Conservation (phyloP, 73 alveolate genomes). For the Urostyla sp. region DNA sequence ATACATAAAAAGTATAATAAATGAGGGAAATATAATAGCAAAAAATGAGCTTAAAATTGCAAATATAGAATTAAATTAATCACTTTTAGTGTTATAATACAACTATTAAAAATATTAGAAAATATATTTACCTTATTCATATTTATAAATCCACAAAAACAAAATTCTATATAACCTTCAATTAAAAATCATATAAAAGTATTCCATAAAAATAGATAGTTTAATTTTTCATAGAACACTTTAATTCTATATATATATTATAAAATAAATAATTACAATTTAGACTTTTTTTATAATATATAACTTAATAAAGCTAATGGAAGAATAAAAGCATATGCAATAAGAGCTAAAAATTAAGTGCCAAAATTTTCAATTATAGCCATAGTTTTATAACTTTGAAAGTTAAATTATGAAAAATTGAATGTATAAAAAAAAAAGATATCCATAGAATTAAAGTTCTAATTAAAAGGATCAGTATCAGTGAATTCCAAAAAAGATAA, state of each 20-base stretch:
- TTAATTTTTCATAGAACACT: not conserved
- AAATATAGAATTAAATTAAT: not conserved
- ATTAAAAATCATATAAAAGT: not conserved
- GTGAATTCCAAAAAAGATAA: not conserved
- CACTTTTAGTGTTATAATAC: not conserved
- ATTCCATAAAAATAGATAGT: not conserved
- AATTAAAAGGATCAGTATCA: not conserved
- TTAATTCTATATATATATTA: not conserved
- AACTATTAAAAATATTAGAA: not conserved
- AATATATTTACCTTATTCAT: not conserved
- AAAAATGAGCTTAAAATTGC: not conserved
- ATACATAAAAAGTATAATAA: not conserved
- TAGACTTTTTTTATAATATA: not conserved
- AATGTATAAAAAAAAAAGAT: not conserved
- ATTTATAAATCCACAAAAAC: not conserved
- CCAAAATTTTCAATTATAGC: not conserved
- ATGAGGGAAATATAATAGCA: not conserved
- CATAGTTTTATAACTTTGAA: not conserved
- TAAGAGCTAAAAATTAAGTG: not conserved
- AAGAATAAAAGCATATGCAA: not conserved
- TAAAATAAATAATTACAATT: not conserved
- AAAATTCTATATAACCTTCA: constrained; percentile 1
- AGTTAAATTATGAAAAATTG: not conserved
- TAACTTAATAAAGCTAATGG: not conserved
- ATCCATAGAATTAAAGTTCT: constrained; percentile 4